These are phyloP conservation scores for Colletotrichum falcatum DNA, from an alignment of 2,329 filamentous ascomycete genomes.

Conservation along the genomic window DNA sequence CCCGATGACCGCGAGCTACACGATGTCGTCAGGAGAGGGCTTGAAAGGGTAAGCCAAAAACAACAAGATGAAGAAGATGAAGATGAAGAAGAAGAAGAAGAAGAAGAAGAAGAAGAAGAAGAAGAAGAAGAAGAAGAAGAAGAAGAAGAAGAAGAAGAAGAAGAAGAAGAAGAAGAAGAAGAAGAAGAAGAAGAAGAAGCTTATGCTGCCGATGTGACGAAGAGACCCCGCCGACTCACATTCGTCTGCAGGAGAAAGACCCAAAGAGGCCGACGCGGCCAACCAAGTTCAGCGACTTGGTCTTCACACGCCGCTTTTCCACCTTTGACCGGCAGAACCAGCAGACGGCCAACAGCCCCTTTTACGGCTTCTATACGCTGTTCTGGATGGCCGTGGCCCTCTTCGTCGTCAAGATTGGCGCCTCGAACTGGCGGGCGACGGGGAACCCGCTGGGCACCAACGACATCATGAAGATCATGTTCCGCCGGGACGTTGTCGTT, in stretches of 20 bases:
- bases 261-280: slow-evolving; percentile 26
- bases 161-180: no score
- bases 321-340: slow-evolving; percentile 80
- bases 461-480: slow-evolving; percentile 79
- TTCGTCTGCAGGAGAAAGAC: slow-evolving; percentile 28
- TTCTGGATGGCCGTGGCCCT: slow-evolving; percentile 80
- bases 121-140: no score
- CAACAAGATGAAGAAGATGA: no score
- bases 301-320: slow-evolving; percentile 80
- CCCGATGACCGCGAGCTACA: slow-evolving; percentile 47
- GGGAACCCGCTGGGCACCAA: slow-evolving; percentile 77
- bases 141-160: no score
- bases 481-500: slow-evolving; percentile 63
- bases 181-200: background rate
- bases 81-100: no score
- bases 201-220: background rate
- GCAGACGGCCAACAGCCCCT: slow-evolving; percentile 73
- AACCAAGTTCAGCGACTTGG: slow-evolving; percentile 61
- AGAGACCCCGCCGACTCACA: background rate
- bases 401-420: slow-evolving; percentile 74
- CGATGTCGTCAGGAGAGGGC: slow-evolving; percentile 35
- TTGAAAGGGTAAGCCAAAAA: slow-evolving; percentile 29
- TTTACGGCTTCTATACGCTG: slow-evolving; percentile 83
- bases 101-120: no score
- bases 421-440: slow-evolving; percentile 75